Percentiles rank a stretch among this genome's conserved stretches.
Evolutionary conservation across 1,284 basidiomycete species (phyloP).

Genomic region (Ustilago nuda): DNA sequence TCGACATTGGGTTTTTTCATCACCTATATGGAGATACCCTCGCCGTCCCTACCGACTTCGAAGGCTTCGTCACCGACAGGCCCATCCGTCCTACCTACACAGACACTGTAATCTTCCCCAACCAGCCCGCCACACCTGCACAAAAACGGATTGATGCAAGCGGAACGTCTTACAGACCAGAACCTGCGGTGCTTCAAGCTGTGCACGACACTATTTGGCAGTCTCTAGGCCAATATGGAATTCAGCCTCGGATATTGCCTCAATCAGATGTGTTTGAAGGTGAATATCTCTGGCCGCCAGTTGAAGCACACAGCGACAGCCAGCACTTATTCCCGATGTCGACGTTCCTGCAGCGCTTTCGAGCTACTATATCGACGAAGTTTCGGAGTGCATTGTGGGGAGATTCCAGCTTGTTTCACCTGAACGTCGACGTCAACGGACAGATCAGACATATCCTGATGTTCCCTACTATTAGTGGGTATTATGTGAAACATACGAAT

Average conservation of each 20-base stretch:
- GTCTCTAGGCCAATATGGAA: neutral
- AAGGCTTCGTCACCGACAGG: neutral
- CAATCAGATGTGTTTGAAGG: constrained; percentile 2
- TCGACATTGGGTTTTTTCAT: neutral
- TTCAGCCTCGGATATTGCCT: neutral
- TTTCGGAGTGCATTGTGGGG: too few species aligned
- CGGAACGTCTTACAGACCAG: neutral
- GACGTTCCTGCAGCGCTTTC: neutral
- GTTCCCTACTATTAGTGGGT: neutral
- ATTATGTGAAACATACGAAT: neutral
- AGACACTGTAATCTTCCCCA: neutral
- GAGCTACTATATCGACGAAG: neutral
- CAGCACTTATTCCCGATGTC: neutral
- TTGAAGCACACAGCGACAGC: neutral
- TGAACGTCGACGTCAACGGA: neutral
- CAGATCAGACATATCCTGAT: constrained; percentile 2
- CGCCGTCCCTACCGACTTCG: neutral
- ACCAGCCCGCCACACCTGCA: neutral
- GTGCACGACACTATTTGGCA: neutral
- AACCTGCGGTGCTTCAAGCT: neutral
- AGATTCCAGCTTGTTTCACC: neutral
- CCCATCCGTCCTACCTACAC: neutral
- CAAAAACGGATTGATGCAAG: neutral
- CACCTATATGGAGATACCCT: constrained; percentile 2
- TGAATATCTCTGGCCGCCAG: constrained; percentile 23